Percentiles rank a stretch among this genome's conserved stretches.
These are phyloP conservation scores for Trichoderma koningiopsis DNA, from an alignment of 2,329 filamentous ascomycete species.

Conservation along the genomic window DNA sequence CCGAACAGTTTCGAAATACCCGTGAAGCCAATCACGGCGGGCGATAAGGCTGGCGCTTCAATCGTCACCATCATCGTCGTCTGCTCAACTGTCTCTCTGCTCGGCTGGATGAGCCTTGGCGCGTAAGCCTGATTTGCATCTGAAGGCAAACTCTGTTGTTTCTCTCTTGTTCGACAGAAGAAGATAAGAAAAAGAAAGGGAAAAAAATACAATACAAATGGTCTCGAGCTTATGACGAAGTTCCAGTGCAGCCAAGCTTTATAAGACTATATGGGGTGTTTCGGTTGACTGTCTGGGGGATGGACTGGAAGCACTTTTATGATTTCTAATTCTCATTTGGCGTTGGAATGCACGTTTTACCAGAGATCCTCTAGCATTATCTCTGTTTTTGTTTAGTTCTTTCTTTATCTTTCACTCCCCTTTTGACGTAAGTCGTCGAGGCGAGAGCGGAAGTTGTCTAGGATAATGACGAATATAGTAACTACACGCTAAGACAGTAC, in stretches of 20 bases:
- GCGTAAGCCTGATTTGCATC: conserved; percentile 26
- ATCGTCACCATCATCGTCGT: conserved; percentile 52
- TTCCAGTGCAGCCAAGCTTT: neutral
- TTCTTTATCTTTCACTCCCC: neutral
- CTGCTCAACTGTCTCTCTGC: conserved; percentile 43
- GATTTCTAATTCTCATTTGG: conserved; percentile 8
- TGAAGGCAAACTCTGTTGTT: neutral
- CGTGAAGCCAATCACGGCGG: conserved; percentile 44
- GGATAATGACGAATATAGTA: conserved; percentile 21
- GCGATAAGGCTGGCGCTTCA: conserved; percentile 51
- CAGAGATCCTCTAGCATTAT: conserved; percentile 3
- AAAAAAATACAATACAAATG: neutral
- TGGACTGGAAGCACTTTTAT: conserved; percentile 8
- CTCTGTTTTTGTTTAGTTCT: neutral
- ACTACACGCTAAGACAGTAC: neutral
- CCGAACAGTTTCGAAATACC: conserved; percentile 40
- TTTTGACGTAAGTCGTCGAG: neutral
- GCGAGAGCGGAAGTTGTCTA: neutral
- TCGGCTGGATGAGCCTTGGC: conserved; percentile 53
- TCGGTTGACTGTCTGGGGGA: conserved; percentile 6
- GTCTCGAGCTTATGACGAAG: neutral
- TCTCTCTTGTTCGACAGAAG: no score
- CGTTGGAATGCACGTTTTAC: conserved; percentile 23
- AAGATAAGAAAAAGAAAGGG: neutral
- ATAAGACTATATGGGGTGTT: conserved; percentile 4